Percentiles rank a stretch among this genome's conserved stretches.
phyloP scores from a whole-genome alignment of 2,329 filamentous ascomycete species.

The Colletotrichum endophyticum region DNA sequence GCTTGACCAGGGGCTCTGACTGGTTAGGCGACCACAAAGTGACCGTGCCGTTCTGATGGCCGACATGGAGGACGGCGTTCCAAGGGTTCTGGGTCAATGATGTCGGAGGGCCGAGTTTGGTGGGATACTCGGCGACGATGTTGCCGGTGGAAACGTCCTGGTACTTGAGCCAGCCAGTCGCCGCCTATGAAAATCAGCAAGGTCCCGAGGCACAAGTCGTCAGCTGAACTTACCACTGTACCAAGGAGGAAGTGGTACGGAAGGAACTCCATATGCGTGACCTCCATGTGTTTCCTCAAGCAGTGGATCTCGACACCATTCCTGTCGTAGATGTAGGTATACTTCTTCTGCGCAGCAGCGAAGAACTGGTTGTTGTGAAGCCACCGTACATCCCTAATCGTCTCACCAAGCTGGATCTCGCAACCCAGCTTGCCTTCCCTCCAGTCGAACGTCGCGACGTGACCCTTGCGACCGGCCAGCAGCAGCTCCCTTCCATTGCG shows the following conservation, averaged over 20 bases:
- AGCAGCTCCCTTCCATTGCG: constrained; percentile 87
- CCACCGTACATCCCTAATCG: constrained; percentile 87
- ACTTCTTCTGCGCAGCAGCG: constrained; percentile 94
- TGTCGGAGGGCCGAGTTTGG: constrained; percentile 82
- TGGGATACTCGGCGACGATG: constrained; percentile 84
- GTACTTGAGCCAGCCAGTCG: constrained; percentile 87
- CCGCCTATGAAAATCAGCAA: constrained; percentile 56
- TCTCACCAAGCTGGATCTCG: constrained; percentile 90
- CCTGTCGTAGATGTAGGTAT: constrained; percentile 94
- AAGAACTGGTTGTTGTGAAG: constrained; percentile 95
- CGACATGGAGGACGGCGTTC: constrained; percentile 90
- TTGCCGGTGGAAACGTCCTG: constrained; percentile 95
- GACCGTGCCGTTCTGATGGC: constrained; percentile 94
- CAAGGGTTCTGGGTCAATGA: constrained; percentile 87
- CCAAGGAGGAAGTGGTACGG: constrained; percentile 95
- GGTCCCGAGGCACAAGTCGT: background rate
- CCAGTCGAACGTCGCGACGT: constrained; percentile 98
- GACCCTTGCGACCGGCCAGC: constrained; percentile 87
- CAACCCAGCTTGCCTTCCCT: constrained; percentile 88
- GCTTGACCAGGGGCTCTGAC: constrained; percentile 84
- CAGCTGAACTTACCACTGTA: constrained; percentile 68
- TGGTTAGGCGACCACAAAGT: constrained; percentile 96
- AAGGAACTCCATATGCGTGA: constrained; percentile 92
- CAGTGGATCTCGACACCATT: constrained; percentile 92
- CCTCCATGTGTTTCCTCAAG: constrained; percentile 87